These are phyloP conservation scores for Hypoxylon sp. DNA, from an alignment of 2,329 filamentous ascomycete species.

Conservation along the genomic window DNA sequence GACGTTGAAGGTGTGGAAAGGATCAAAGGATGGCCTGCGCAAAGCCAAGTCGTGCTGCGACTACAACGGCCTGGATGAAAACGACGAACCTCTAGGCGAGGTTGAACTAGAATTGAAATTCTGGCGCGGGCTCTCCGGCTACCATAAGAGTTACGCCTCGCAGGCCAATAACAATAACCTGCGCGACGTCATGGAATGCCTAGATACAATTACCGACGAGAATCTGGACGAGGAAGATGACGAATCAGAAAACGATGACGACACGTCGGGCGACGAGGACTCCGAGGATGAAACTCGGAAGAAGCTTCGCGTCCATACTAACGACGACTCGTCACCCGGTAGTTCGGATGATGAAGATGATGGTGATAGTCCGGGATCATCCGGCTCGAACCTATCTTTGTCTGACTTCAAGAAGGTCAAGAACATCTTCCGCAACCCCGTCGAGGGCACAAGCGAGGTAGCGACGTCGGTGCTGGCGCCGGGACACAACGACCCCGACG, in stretches of 20 bases:
- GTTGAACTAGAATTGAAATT: conserved; percentile 66
- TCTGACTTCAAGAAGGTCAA: conserved; percentile 47
- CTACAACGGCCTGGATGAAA: conserved; percentile 56
- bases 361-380: conserved; percentile 28
- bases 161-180: conserved; percentile 61
- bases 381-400: conserved; percentile 36
- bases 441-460: conserved; percentile 41
- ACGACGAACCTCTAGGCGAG: conserved; percentile 63
- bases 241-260: conserved; percentile 32
- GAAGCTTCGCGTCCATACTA: conserved; percentile 46
- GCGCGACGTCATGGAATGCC: conserved; percentile 68
- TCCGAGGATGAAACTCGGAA: conserved; percentile 44
- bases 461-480: conserved; percentile 45
- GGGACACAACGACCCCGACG: conserved; percentile 51
- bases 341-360: conserved; percentile 48
- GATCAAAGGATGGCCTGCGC: conserved; percentile 60
- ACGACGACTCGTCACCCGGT: conserved; percentile 44
- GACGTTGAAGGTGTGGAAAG: conserved; percentile 70
- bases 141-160: conserved; percentile 62
- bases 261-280: conserved; percentile 43
- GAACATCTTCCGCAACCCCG: conserved; percentile 47
- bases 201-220: conserved; percentile 68
- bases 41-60: conserved; percentile 47
- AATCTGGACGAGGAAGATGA: conserved; percentile 47
- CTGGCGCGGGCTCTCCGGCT: conserved; percentile 67